Conservation (phyloP, 2,329 filamentous ascomycete species). For the Celoporthe dispersa region DNA sequence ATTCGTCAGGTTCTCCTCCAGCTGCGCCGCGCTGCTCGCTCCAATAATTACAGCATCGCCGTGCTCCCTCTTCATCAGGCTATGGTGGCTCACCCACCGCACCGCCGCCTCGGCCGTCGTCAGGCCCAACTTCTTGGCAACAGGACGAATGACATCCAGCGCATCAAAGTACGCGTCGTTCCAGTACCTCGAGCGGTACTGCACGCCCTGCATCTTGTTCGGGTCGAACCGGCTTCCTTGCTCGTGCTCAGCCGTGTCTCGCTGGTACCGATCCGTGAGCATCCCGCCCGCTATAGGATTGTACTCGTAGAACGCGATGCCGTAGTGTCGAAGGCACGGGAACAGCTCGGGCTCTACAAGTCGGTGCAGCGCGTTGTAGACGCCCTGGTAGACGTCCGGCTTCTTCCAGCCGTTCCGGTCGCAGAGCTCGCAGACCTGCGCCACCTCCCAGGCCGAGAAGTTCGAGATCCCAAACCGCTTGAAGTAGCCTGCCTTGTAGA, state of each 20-base stretch:
- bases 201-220: conserved; percentile 42
- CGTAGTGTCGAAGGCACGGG: conserved; percentile 47
- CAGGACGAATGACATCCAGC: conserved; percentile 63
- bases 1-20: conserved; percentile 51
- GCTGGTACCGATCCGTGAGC: conserved; percentile 46
- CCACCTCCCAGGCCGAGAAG: conserved; percentile 51
- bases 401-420: conserved; percentile 44
- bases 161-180: conserved; percentile 60
- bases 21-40: conserved; percentile 49
- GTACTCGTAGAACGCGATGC: conserved; percentile 46
- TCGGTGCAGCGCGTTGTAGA: conserved; percentile 33
- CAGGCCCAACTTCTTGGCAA: conserved; percentile 63
- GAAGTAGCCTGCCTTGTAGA: conserved; percentile 51
- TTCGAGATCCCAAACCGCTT: conserved; percentile 51
- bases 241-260: conserved; percentile 37
- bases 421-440: conserved; percentile 51
- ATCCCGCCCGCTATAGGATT: conserved; percentile 51
- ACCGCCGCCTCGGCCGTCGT: conserved; percentile 67
- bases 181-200: conserved; percentile 66
- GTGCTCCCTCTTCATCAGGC: conserved; percentile 45
- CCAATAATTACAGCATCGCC: conserved; percentile 55
- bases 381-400: conserved; percentile 52
- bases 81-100: conserved; percentile 69
- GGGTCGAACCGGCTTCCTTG: conserved; percentile 44
- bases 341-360: conserved; percentile 47